Evolutionary conservation across 2,329 filamentous ascomycete species (phyloP).

Genomic region (Verticillium tricorpus): DNA sequence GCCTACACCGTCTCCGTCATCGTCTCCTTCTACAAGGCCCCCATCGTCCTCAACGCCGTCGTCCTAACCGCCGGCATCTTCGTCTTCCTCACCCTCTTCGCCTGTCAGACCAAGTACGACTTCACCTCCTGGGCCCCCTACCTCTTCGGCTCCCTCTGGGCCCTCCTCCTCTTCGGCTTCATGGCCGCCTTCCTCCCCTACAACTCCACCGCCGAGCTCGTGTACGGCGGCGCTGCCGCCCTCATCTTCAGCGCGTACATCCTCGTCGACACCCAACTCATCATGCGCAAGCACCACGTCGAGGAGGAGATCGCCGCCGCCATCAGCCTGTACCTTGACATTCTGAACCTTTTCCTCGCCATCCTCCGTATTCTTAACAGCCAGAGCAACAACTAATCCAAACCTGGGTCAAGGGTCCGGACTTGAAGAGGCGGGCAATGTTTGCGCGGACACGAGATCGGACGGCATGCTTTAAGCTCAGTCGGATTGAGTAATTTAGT

Average conservation of each 20-base stretch:
- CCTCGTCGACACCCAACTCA: conserved; percentile 90
- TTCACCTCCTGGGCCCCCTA: conserved; percentile 98
- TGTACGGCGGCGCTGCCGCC: conserved; percentile 77
- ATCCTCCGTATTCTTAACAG: conserved; percentile 96
- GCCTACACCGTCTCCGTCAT: conserved; percentile 92
- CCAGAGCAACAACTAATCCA: conserved; percentile 78
- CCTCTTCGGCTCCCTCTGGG: conserved; percentile 86
- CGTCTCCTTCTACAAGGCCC: conserved; percentile 81
- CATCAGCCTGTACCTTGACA: conserved; percentile 91
- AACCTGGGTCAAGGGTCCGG: too few relatives aligned
- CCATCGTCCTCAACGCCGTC: conserved; percentile 84
- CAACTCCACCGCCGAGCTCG: conserved; percentile 74
- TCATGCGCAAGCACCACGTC: conserved; percentile 93
- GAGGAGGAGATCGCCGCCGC: conserved; percentile 96
- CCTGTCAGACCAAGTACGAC: conserved; percentile 97
- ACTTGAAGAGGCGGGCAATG: too few relatives aligned
- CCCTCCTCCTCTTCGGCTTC: conserved; percentile 86
- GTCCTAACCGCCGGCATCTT: conserved; percentile 83
- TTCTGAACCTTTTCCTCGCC: conserved; percentile 94
- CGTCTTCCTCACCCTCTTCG: conserved; percentile 76
- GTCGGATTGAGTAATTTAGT: neutral
- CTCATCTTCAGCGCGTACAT: conserved; percentile 94
- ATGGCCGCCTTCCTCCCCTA: conserved; percentile 86
- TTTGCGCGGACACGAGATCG: neutral
- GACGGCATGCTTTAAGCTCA: neutral